Evolutionary conservation across 108 stramenopile species (phyloP).

Genomic region (Stephanodiscus triporus): DNA sequence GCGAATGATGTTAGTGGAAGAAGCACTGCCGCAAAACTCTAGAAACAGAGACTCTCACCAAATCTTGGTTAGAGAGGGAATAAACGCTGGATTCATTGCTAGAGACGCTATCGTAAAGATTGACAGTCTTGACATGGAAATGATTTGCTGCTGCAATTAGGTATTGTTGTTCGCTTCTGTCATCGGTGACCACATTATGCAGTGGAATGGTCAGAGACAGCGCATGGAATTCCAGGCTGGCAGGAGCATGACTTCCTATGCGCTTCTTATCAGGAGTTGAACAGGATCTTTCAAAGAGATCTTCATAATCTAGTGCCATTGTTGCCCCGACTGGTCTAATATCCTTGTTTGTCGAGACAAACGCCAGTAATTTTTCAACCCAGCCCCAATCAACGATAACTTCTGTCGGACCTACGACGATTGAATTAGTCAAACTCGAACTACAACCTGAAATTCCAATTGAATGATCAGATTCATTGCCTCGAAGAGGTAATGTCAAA

Average conservation of each 20-base stretch:
- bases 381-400: slow-evolving; percentile 24
- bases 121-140: slow-evolving; percentile 11
- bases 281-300: slow-evolving; percentile 9
- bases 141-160: slow-evolving; percentile 3
- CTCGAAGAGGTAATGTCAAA: too few species aligned
- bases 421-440: not conserved
- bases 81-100: not conserved
- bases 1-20: slow-evolving; percentile 1
- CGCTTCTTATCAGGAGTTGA: not conserved
- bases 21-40: not conserved
- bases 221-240: slow-evolving; percentile 4
- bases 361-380: slow-evolving; percentile 11
- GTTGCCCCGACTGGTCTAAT: not conserved
- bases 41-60: slow-evolving; percentile 3
- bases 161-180: slow-evolving; percentile 4
- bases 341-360: slow-evolving; percentile 4
- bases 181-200: not conserved
- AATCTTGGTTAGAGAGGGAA: not conserved
- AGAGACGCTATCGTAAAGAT: not conserved
- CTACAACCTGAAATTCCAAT: slow-evolving; percentile 6
- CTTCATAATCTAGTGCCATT: not conserved
- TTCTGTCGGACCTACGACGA: slow-evolving; percentile 10
- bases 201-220: slow-evolving; percentile 10
- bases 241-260: not conserved
- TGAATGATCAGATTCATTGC: not conserved